A percentile compares a stretch with the other conserved stretches of the same genome.
Evolutionary conservation across 768 basidiomycete genomes (phyloP).

Genomic region (Dendrothele bispora): DNA sequence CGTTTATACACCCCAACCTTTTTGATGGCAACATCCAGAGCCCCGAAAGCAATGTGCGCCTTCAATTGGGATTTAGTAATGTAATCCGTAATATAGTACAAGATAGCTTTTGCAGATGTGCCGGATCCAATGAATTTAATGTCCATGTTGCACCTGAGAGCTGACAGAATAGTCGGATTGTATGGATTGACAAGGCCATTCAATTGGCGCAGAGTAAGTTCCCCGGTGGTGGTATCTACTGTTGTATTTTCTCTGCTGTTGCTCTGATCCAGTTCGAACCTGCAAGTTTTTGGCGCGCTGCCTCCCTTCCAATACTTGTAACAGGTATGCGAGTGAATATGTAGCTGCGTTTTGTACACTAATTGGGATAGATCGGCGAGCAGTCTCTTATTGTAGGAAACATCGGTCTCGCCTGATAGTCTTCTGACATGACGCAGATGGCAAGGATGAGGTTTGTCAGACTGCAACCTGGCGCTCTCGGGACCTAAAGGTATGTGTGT

Average conservation of each 20-base stretch:
- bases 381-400: no score
- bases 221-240: conserved; percentile 30
- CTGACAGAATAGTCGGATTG: conserved; percentile 34
- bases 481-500: no score
- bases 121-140: conserved; percentile 46
- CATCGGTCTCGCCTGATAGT: no score
- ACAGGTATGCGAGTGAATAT: no score
- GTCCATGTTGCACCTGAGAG: conserved; percentile 44
- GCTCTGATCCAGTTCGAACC: no score
- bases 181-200: conserved; percentile 44
- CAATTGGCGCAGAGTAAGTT: conserved; percentile 28
- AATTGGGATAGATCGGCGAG: no score
- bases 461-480: no score
- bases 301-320: no score
- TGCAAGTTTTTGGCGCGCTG: no score
- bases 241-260: conserved; percentile 11
- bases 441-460: no score
- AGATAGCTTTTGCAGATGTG: conserved; percentile 34
- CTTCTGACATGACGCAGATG: no score
- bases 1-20: conserved; percentile 14
- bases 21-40: conserved; percentile 23
- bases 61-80: conserved; percentile 44
- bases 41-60: conserved; percentile 37
- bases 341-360: no score
- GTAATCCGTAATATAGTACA: conserved; percentile 50